These are phyloP conservation scores for Candida montana DNA, from an alignment of 805 yeast genomes.

Conservation along the genomic window DNA sequence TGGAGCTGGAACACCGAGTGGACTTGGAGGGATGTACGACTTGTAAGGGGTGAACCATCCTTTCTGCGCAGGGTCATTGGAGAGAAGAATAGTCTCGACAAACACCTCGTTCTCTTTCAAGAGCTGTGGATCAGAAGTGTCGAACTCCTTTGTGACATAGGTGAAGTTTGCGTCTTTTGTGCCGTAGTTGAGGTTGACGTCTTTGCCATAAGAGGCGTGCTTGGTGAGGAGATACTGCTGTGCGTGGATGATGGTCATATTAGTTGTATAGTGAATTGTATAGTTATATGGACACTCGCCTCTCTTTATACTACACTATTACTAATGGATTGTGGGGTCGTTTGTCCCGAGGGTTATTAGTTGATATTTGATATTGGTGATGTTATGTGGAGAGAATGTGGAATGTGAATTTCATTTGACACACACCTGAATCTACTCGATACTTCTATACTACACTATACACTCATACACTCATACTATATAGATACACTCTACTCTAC, in stretches of 20 bases:
- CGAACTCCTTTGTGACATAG: constrained; percentile 17
- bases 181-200: constrained; percentile 23
- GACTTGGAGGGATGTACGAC: constrained; percentile 28
- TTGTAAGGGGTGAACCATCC: constrained; percentile 41
- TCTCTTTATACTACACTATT: too few species aligned
- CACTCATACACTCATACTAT: too few species aligned
- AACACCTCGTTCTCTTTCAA: constrained; percentile 37
- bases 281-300: too few species aligned
- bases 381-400: too few species aligned
- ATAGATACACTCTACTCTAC: too few species aligned
- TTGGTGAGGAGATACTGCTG: constrained; percentile 29
- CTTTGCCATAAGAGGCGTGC: constrained; percentile 20
- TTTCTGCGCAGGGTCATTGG: constrained; percentile 61
- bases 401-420: too few species aligned
- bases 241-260: constrained; percentile 27
- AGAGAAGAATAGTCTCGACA: constrained; percentile 39
- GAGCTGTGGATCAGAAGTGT: constrained; percentile 15
- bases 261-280: background rate
- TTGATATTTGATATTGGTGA: too few species aligned
- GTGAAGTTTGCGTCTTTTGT: constrained; percentile 28
- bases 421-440: too few species aligned
- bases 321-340: too few species aligned
- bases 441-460: too few species aligned
- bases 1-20: constrained; percentile 40
- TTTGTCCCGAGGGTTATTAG: too few species aligned